Conservation (phyloP, 306 rosid species). For the Dicorynia guianensis region DNA sequence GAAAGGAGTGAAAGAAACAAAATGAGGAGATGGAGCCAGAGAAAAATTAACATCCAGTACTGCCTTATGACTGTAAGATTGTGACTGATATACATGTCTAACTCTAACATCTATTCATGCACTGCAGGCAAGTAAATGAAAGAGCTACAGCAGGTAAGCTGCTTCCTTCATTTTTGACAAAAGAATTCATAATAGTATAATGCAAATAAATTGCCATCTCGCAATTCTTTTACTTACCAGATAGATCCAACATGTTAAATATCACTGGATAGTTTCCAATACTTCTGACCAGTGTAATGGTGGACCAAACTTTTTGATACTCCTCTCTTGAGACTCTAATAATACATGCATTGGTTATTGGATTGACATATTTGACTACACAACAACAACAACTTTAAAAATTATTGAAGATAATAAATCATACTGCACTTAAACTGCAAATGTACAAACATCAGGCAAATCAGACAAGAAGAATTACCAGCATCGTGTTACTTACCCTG, state of each 20-base stretch:
- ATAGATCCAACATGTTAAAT: slow-evolving; percentile 69
- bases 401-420: not conserved
- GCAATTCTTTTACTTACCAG: slow-evolving; percentile 55
- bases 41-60: too few species aligned
- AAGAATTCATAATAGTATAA: not conserved
- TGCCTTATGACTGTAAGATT: too few species aligned
- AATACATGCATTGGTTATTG: slow-evolving; percentile 77
- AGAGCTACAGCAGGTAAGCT: too few species aligned
- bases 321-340: slow-evolving; percentile 78
- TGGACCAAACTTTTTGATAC: slow-evolving; percentile 75
- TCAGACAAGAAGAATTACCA: not conserved
- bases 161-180: too few species aligned
- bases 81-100: too few species aligned
- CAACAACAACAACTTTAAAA: not conserved
- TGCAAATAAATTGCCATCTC: not conserved
- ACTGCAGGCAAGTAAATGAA: too few species aligned
- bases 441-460: slow-evolving; percentile 1
- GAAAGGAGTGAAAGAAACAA: too few species aligned
- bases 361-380: slow-evolving; percentile 82
- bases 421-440: not conserved
- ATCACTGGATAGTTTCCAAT: slow-evolving; percentile 70
- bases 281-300: slow-evolving; percentile 75
- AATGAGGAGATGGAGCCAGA: too few species aligned
- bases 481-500: slow-evolving; percentile 53
- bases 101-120: too few species aligned